Evolutionary conservation across 202 grass and related monocot species (phyloP), one percentile per base, ranked within the genome.

Genomic region (Setaria italica): DNA sequence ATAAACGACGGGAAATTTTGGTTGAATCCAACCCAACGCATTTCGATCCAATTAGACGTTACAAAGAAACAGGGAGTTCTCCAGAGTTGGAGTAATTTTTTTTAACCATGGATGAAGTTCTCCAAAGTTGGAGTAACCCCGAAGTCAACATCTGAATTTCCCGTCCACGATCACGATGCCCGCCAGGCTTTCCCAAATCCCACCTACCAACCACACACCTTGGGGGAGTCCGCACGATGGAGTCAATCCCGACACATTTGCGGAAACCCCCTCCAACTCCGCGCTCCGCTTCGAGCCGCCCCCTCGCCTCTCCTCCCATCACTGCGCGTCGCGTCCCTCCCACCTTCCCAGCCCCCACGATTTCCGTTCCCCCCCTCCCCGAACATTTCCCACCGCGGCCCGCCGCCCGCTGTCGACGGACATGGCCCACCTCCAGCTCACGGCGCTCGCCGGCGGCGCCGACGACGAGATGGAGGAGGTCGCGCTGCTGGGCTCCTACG

Each of bases 381-480:
- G 16, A 37, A 47, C n/a, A 41, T 63, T 62, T 62, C 39, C 68
- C 30, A 3, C 21, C 74, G 45, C 39, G 7, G 4, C 1, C 11
- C 12, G 49, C 2, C 4, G 33, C n/a, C 33, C 2, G 51, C 45
- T 29, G n/a, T 80, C 20, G 80, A 65, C 81, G 54, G 43, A 70
- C 89, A 91, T 91, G 89, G 85, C 89, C 63, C 77, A 92, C 89
- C 81, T 98, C 59, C 93, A 99, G 87, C 90, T 99, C 20, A 74
- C 82, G 34, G 47, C 89, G 53, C 46, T 91, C 34, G 84, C 67
- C 84, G 84, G 60, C 54, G 74, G 69, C 56, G 54, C 70, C 17
- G 63, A 20, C 64, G 96, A 86, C 32, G 93, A 96, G 39, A 88
- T 92, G 83, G 96, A 99, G 93, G 93, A 90, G 85, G 90, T 92